Percentiles rank a stretch among this genome's conserved stretches.
phyloP scores from a whole-genome alignment of 106 monocot genomes.

The Dioscorea dumetorum region DNA sequence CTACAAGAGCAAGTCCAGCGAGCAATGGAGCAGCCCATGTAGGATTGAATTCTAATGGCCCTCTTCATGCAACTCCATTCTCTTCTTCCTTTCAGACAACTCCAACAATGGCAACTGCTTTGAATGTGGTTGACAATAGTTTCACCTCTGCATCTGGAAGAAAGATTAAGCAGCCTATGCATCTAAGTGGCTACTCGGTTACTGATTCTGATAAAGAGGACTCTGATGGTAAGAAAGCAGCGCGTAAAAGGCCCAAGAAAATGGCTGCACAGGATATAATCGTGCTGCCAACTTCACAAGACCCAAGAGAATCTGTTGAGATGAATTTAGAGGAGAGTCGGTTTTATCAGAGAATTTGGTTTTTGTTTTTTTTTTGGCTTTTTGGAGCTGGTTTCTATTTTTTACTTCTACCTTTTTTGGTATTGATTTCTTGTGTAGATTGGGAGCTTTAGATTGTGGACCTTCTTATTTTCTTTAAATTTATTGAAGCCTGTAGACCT shows the following conservation, averaged over 20 bases:
- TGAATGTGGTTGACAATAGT: conserved; percentile 11
- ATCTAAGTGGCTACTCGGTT: conserved; percentile 6
- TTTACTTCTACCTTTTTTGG: neutral
- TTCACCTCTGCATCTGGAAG: conserved; percentile 39
- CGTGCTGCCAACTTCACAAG: conserved; percentile 30
- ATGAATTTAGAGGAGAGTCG: neutral
- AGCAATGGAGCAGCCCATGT: neutral
- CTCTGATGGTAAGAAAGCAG: conserved; percentile 6
- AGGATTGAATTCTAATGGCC: conserved; percentile 23
- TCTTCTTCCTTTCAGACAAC: conserved; percentile 8
- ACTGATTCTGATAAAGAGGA: conserved; percentile 18
- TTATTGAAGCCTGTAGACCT: too few relatives aligned
- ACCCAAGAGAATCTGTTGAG: conserved; percentile 44
- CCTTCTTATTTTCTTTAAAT: neutral
- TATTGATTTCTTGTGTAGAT: neutral
- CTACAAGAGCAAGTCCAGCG: neutral
- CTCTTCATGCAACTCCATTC: neutral
- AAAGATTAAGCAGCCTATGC: conserved; percentile 34
- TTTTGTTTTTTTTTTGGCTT: neutral
- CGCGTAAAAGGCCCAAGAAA: conserved; percentile 11
- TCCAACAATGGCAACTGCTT: conserved; percentile 2
- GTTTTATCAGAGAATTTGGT: neutral
- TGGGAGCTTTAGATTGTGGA: neutral
- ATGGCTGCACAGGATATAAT: conserved; percentile 6
- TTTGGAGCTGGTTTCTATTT: neutral